Evolutionary conservation across 2,329 filamentous ascomycete species (phyloP), one percentile per base, ranked within the genome.

Genomic region (Metarhizium sp.): DNA sequence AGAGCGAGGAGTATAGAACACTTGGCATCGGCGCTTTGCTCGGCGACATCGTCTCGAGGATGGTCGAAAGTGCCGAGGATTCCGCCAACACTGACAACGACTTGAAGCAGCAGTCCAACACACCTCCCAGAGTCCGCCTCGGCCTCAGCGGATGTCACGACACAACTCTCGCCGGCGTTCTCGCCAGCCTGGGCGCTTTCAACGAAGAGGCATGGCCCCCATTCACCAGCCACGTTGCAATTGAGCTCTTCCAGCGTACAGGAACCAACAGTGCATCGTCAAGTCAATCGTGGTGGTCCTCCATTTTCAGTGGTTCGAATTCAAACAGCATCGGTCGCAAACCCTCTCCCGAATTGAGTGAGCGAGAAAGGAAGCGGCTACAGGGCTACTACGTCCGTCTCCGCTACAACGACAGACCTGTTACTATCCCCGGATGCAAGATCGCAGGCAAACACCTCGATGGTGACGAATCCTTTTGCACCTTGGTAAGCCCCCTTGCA

Each of bases 391-490:
- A 88, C 70, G 92, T 99, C 14, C 85, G 94, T 18, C 70, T 99
- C 56, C 82, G 92, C 52, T 99, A 95, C 71, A 99, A 99, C 64
- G 94, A 97, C 68, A 78, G 80, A 53, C 81, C 90, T 3, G 82
- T 97, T 66, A 82, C 79, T 14, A 78, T 99, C 18, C 92, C 92
- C 0, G 92, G 90, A 2, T 99, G 94, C 70, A 84, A 80, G 61
- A 72, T 78, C 10, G 71, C 77, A 0, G 90, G 90, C 6, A 95
- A 92, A 58, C 94, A 99, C 71, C 77, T 96, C 2, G 82, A 89
- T 1, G 90, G 90, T 1, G 88, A 97, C 62, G 86, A 91, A 62
- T 88, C 84, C 30, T 92, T 97, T 65, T 99, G 94, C 72, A 97
- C 92, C 0, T 71, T 99, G 64, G 85, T 88, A 75, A 70, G 82